Base-by-base conservation (phyloP, 2,329 filamentous ascomycete species). In the Fusarium sp. region DNA sequence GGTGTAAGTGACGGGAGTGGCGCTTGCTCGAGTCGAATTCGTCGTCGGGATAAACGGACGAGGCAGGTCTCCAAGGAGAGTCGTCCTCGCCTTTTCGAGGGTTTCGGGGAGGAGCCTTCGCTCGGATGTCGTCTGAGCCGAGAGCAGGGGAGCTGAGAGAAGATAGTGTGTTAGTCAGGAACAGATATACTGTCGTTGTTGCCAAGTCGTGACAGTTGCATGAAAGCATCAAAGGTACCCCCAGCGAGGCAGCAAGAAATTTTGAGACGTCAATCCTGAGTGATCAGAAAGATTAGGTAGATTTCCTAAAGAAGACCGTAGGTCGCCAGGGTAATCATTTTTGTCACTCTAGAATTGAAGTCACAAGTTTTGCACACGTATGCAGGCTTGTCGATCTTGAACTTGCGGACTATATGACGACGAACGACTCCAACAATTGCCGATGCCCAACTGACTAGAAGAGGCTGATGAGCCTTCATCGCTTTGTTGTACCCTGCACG, bases 31-130 rank as follows among this genome's bases (percentile, higher is more conserved):
- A 41, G 41, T 75, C 65, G 35, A 70, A 63, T 57, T 78, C 76
- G 35, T 72, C 69, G 58, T 78, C 75, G 28, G 70, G 76, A 69
- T 80, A 92, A 53, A 90, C 75, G 22, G 91, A 92, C 38, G 91
- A 92, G 12, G 84, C 74, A n/a, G 87, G 86, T 45, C 87, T 86
- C 70, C 82, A 83, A 66, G 72, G 72, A 54, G 68, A 67, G 48
- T 74, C 63, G 72, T 78, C 67, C 41, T 77, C 66, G 60, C 75
- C 68, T 78, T 79, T 68, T 64, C 76, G 77, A 18, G 82, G 80
- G 61, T 83, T 84, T 77, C 80, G 80, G 30, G 80, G 80, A 44
- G 84, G 59, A 72, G 70, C 70, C 47, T 72, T 64, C 32, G 50
- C 68, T 71, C 64, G 63, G 42, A 74, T 63, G 39, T 75, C 63